Conservation (phyloP, 257 asterid species). For the Verbascum thapsus region DNA sequence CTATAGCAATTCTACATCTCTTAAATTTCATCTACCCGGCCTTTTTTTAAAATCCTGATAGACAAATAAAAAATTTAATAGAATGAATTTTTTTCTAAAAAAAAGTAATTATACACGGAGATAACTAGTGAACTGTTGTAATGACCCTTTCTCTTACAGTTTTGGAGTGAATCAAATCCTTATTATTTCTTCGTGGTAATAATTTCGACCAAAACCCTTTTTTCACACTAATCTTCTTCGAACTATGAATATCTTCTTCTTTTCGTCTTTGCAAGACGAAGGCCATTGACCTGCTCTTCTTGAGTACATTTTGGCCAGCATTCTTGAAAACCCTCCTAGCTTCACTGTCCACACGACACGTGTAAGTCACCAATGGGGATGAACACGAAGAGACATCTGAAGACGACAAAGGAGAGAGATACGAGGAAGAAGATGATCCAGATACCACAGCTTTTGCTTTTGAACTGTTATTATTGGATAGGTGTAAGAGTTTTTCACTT, state of each 20-base stretch:
- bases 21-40: neutral
- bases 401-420: conserved; percentile 53
- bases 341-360: conserved; percentile 7
- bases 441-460: conserved; percentile 27
- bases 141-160: conserved; percentile 42
- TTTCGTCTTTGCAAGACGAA: conserved; percentile 25
- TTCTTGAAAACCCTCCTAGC: conserved; percentile 22
- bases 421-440: conserved; percentile 51
- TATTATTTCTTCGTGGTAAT: conserved; percentile 31
- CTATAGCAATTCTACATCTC: neutral
- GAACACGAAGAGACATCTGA: conserved; percentile 50
- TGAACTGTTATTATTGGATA: conserved; percentile 5
- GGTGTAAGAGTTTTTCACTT: conserved; percentile 48
- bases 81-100: neutral
- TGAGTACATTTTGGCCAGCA: conserved; percentile 36
- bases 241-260: conserved; percentile 4
- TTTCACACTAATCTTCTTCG: conserved; percentile 31
- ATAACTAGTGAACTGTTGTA: conserved; percentile 31
- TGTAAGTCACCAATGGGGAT: conserved; percentile 42
- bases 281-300: conserved; percentile 59
- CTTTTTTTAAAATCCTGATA: neutral
- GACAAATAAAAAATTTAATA: neutral
- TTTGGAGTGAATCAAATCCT: conserved; percentile 45
- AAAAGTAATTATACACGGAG: neutral
- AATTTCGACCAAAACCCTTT: conserved; percentile 62